Conservation (phyloP, 2,329 filamentous ascomycete genomes). For the Gaeumannomyces sp. region DNA sequence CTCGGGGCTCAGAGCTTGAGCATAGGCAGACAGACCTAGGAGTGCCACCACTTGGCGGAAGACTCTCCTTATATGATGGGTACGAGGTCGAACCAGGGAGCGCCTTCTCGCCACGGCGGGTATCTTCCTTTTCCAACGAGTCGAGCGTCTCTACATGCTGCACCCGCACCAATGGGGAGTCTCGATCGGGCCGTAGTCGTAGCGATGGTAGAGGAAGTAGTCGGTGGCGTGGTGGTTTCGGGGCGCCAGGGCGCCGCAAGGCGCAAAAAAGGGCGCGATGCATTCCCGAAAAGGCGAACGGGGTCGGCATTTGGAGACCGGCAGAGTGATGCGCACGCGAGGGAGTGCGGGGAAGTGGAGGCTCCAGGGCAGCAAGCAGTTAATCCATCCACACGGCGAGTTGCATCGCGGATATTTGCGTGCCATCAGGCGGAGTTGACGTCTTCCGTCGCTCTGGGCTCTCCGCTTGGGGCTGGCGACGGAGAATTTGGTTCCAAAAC, state of each 20-base stretch:
- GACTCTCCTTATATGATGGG: no score
- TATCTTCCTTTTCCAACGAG: background rate
- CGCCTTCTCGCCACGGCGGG: background rate
- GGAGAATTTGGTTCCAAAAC: background rate
- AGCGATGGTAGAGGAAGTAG: background rate
- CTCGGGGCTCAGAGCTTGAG: background rate
- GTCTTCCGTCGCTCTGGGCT: background rate
- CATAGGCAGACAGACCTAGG: no score
- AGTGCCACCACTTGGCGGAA: no score
- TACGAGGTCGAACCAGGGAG: no score
- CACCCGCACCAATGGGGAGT: background rate
- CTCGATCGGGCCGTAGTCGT: background rate
- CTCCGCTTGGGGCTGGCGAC: background rate
- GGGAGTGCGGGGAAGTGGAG: background rate
- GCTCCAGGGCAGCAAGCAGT: background rate
- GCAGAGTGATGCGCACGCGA: no score
- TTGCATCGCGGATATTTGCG: background rate
- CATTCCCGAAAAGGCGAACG: no score
- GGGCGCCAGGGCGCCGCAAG: no score
- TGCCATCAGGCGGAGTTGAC: background rate
- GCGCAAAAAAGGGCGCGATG: no score
- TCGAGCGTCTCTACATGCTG: background rate
- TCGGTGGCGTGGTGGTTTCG: background rate
- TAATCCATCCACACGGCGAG: background rate
- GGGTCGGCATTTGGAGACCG: background rate